These are phyloP conservation scores for Sporobolomyces phaffii DNA, from an alignment of 768 basidiomycete species.

Conservation along the genomic window DNA sequence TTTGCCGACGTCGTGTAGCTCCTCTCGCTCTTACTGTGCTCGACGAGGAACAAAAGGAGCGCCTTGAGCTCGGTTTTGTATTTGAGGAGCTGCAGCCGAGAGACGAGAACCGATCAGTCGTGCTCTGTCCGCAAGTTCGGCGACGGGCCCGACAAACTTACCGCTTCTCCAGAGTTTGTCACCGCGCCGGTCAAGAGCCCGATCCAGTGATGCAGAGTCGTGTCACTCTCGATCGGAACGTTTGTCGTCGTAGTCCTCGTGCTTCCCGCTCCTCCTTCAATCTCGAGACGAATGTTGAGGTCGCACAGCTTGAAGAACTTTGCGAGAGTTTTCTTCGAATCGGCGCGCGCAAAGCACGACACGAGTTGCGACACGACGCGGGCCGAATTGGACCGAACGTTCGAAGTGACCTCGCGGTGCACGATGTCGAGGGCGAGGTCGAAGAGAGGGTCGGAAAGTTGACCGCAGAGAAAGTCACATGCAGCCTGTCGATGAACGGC, in stretches of 20 bases:
- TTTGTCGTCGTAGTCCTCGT: slow-evolving; percentile 63
- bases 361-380: slow-evolving; percentile 82
- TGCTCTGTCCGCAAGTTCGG: background rate
- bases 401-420: slow-evolving; percentile 78
- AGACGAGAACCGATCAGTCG: slow-evolving; percentile 21
- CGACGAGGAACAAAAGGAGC: slow-evolving; percentile 60
- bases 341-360: slow-evolving; percentile 70
- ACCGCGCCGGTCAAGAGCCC: slow-evolving; percentile 73
- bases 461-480: slow-evolving; percentile 69
- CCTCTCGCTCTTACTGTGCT: slow-evolving; percentile 69
- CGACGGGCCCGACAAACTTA: slow-evolving; percentile 41
- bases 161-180: slow-evolving; percentile 53
- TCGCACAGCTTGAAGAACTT: slow-evolving; percentile 75
- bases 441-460: slow-evolving; percentile 69
- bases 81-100: slow-evolving; percentile 54
- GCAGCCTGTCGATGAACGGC: slow-evolving; percentile 56
- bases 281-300: slow-evolving; percentile 70
- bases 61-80: slow-evolving; percentile 60
- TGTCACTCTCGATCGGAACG: slow-evolving; percentile 51
- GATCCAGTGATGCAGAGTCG: slow-evolving; percentile 76
- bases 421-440: slow-evolving; percentile 78
- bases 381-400: slow-evolving; percentile 84
- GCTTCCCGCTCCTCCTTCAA: slow-evolving; percentile 61
- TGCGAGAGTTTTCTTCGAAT: slow-evolving; percentile 66
- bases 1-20: slow-evolving; percentile 77